Conservation (phyloP, 2,329 filamentous ascomycete species). For the Epichloe gansuensis region DNA sequence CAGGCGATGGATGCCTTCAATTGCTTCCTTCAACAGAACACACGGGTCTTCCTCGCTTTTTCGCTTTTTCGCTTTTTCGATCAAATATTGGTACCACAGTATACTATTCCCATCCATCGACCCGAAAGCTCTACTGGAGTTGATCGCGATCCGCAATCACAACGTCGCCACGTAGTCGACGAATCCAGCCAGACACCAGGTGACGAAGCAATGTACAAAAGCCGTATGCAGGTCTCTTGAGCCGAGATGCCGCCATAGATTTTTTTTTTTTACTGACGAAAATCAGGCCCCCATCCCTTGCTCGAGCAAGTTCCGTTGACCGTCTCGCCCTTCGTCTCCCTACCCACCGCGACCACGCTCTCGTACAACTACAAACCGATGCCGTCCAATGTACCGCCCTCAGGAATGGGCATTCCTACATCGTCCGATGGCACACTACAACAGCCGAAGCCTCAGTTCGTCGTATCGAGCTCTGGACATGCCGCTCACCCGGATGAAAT, state of each 20-base stretch:
- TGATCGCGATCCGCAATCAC: background rate
- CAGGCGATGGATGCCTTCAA: too few species aligned
- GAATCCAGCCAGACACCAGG: background rate
- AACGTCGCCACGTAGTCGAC: background rate
- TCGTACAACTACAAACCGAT: conserved; percentile 92
- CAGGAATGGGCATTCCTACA: conserved; percentile 22
- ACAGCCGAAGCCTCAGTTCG: conserved; percentile 51
- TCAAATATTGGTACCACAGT: too few species aligned
- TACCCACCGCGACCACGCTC: conserved; percentile 79
- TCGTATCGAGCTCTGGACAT: conserved; percentile 65
- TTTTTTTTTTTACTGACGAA: conserved; percentile 8
- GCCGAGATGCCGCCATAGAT: background rate
- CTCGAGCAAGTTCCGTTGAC: conserved; percentile 87
- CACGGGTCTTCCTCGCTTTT: too few species aligned
- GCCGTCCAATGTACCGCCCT: conserved; percentile 64
- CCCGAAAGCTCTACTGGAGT: too few species aligned
- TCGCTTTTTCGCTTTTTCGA: too few species aligned
- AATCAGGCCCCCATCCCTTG: conserved; percentile 65
- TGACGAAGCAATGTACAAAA: conserved; percentile 18
- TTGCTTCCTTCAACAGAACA: too few species aligned
- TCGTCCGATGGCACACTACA: conserved; percentile 22
- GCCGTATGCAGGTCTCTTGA: conserved; percentile 17
- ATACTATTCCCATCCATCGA: too few species aligned
- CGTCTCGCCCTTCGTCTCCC: conserved; percentile 84
- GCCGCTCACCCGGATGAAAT: conserved; percentile 82